Evolutionary conservation across 169 alveolate species (phyloP).

Genomic region (Plasmodium cynomolgi): DNA sequence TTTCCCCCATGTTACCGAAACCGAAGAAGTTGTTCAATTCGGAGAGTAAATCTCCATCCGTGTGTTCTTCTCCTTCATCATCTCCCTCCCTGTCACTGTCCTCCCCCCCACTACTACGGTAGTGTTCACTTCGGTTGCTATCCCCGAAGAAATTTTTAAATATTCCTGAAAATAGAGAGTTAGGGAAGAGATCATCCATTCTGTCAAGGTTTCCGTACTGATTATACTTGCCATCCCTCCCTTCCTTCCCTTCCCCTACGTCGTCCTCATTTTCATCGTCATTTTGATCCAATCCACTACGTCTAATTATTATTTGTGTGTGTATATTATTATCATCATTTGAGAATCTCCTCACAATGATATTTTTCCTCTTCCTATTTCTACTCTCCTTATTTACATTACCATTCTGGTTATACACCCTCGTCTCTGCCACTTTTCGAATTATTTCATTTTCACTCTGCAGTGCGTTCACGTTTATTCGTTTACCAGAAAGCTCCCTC

Average conservation of each 20-base stretch:
- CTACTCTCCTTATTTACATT: neutral
- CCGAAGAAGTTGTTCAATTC: conserved; percentile 72
- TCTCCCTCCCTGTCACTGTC: neutral
- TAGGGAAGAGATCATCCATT: conserved; percentile 67
- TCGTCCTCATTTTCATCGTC: neutral
- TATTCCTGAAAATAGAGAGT: conserved; percentile 46
- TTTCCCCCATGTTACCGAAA: conserved; percentile 56
- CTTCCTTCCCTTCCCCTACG: neutral
- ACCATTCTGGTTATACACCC: conserved; percentile 23
- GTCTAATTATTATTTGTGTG: conserved; percentile 68
- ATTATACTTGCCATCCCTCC: neutral
- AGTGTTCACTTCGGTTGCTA: neutral
- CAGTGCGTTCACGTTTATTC: neutral
- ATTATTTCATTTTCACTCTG: conserved; percentile 44
- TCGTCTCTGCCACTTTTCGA: conserved; percentile 26
- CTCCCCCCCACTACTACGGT: neutral
- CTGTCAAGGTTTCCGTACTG: neutral
- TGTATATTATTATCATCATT: conserved; percentile 65
- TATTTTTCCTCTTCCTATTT: conserved; percentile 38
- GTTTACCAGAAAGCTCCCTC: conserved; percentile 19
- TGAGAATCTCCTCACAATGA: conserved; percentile 45
- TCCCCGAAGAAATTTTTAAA: conserved; percentile 63
- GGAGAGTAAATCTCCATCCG: conserved; percentile 29
- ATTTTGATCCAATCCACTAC: conserved; percentile 11
- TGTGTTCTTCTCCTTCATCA: conserved; percentile 5